phyloP scores from a whole-genome alignment of 129 eudicot species.

The Chrysanthemum makinoi region DNA sequence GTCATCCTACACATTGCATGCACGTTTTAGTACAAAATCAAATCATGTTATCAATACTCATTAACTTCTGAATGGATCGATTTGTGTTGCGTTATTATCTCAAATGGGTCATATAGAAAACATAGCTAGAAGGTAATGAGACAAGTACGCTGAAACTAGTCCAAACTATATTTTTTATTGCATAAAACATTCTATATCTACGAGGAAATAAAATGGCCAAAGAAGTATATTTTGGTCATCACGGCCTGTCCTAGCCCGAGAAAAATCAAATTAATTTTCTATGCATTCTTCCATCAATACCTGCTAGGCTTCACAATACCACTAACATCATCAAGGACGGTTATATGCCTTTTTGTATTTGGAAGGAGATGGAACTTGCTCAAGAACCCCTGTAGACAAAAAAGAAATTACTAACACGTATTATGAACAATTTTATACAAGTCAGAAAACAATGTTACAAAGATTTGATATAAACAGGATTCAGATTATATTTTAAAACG shows the following conservation, averaged over 20 bases:
- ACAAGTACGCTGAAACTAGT: too few species aligned
- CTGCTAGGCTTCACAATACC: slow-evolving; percentile 85
- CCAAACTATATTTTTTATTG: too few species aligned
- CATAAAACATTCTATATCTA: too few species aligned
- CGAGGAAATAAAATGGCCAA: background rate
- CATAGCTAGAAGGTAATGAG: too few species aligned
- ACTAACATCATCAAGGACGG: slow-evolving; percentile 69
- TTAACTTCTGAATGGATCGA: too few species aligned
- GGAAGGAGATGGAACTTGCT: slow-evolving; percentile 51
- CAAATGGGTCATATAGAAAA: too few species aligned
- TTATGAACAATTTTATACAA: background rate
- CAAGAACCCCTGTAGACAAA: slow-evolving; percentile 38
- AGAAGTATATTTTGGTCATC: background rate
- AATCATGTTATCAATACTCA: background rate
- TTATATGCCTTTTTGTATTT: slow-evolving; percentile 51
- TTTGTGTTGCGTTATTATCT: too few species aligned
- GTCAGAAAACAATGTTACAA: too few species aligned
- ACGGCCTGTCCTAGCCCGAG: too few species aligned
- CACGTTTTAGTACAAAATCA: slow-evolving; percentile 4
- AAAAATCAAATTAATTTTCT: background rate
- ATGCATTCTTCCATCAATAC: slow-evolving; percentile 29
- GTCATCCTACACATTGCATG: slow-evolving; percentile 60
- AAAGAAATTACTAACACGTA: slow-evolving; percentile 8
- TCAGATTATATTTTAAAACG: too few species aligned
- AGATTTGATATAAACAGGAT: too few species aligned